Base-by-base conservation (phyloP, 805 yeast species). In the Torulaspora gathmanii region DNA sequence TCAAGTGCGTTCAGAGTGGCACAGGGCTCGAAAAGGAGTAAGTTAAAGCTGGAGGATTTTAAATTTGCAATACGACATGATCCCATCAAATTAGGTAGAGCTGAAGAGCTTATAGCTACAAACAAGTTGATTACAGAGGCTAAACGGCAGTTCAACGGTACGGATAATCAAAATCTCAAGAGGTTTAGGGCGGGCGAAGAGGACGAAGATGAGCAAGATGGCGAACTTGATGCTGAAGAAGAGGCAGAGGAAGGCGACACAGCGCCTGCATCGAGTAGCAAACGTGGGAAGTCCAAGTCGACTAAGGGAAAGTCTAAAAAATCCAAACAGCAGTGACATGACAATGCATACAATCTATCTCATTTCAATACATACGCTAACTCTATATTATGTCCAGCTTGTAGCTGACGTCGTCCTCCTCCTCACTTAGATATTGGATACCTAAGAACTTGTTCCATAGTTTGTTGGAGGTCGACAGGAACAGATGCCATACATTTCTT, bases 371-470 rank as follows among this genome's bases (percentile, higher is more conserved):
- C 31, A 28, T 22, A 22, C n/a, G 26, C 27, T 20, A 36, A 13
- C 25, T 27, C 39, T 47, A 58, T 42, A 54, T 52, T 17, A 59
- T 39, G 28, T 56, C 52, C 23, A 60, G 37, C 26, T 46, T 54
- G 44, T 60, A 58, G 6, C 45, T 49, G 16, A 37, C 38, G 19
- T 58, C 54, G 33, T 58, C 50, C 11, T 52, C 47, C 5, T 47
- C 57, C 37, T 63, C 66, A 19, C 40, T 52, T 12, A 58, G 43
- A 40, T 57, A 53, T 16, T 73, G 48, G 22, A 63, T 74, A n/a
- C 95, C 95, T 45, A 87, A 73, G 59, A 87, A 85, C 29, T 61
- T 62, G 57, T 83, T 81, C 96, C 96, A 91, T 62, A 77, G 72
- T 31, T 71, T 68, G 46, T 74, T 75, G 29, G 77, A 37, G 49